phyloP scores from a whole-genome alignment of 2,329 filamentous ascomycete genomes.

The Lizonia empirigonia region DNA sequence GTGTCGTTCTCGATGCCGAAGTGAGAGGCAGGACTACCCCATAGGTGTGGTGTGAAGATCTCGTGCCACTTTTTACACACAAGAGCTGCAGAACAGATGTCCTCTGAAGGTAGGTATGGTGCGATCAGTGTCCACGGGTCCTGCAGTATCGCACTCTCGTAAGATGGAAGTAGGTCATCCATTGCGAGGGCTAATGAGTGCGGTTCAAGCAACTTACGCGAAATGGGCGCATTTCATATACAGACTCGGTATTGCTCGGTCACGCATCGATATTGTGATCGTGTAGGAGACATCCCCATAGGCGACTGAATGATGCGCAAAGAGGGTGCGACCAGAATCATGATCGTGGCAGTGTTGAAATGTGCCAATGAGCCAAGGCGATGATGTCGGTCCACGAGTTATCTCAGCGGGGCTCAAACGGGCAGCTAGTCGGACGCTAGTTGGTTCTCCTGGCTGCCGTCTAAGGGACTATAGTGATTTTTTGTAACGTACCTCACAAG shows the following conservation, averaged over 20 bases:
- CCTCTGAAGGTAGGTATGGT: constrained; percentile 60
- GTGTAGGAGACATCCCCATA: background rate
- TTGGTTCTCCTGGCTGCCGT: too few species aligned
- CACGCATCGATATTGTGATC: background rate
- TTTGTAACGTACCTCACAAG: too few species aligned
- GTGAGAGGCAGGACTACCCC: constrained; percentile 67
- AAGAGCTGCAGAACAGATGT: constrained; percentile 61
- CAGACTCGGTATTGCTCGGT: background rate
- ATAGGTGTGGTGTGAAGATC: constrained; percentile 64
- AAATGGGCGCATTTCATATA: background rate
- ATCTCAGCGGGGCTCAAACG: too few species aligned
- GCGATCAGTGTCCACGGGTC: constrained; percentile 64
- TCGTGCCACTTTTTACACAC: constrained; percentile 64
- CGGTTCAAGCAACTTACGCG: background rate
- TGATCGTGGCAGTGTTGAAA: constrained; percentile 15
- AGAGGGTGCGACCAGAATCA: background rate
- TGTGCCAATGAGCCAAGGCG: constrained; percentile 9
- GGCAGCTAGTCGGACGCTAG: too few species aligned
- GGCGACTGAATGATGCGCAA: background rate
- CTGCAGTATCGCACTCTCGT: constrained; percentile 60
- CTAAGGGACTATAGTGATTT: too few species aligned
- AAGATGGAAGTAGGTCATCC: constrained; percentile 66
- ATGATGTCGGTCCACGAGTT: constrained; percentile 19
- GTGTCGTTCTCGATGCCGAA: constrained; percentile 65
- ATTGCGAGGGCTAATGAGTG: constrained; percentile 39